phyloP scores from a whole-genome alignment of 495 filamentous ascomycete species.

The Hypoxylon rickii region DNA sequence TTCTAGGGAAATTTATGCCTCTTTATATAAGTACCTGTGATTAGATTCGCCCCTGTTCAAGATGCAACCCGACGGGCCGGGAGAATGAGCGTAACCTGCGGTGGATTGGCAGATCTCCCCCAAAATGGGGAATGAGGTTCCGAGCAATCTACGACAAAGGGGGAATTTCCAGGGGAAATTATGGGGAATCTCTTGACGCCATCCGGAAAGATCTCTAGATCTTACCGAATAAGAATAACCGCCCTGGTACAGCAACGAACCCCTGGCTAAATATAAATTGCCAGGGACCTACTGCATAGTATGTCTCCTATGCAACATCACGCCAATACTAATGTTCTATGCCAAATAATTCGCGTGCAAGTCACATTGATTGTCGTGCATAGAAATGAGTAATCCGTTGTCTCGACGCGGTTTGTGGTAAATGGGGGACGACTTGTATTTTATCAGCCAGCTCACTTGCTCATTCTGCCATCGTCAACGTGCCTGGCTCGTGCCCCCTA shows the following conservation, averaged over 20 bases:
- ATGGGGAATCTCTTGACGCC: slow-evolving; percentile 22
- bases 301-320: slow-evolving; percentile 20
- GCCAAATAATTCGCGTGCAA: slow-evolving; percentile 14
- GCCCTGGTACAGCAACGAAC: neutral
- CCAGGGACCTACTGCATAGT: slow-evolving; percentile 8
- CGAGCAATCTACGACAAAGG: slow-evolving; percentile 31
- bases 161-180: slow-evolving; percentile 15
- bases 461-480: neutral
- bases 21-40: neutral
- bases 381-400: too few species aligned
- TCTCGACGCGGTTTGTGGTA: too few species aligned
- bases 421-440: too few species aligned
- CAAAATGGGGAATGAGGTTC: slow-evolving; percentile 34
- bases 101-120: slow-evolving; percentile 24
- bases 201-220: slow-evolving; percentile 29
- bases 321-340: slow-evolving; percentile 9
- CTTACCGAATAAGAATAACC: slow-evolving; percentile 17
- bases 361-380: too few species aligned
- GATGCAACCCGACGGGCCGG: slow-evolving; percentile 16
- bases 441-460: too few species aligned
- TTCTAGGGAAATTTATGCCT: neutral
- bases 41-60: too few species aligned
- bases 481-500: too few species aligned
- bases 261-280: slow-evolving; percentile 27
- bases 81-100: slow-evolving; percentile 7